A percentile compares a stretch with the other conserved stretches of the same genome.
These are phyloP conservation scores for Cornus controversa DNA, from an alignment of 148 eudicot genomes.

Conservation along the genomic window DNA sequence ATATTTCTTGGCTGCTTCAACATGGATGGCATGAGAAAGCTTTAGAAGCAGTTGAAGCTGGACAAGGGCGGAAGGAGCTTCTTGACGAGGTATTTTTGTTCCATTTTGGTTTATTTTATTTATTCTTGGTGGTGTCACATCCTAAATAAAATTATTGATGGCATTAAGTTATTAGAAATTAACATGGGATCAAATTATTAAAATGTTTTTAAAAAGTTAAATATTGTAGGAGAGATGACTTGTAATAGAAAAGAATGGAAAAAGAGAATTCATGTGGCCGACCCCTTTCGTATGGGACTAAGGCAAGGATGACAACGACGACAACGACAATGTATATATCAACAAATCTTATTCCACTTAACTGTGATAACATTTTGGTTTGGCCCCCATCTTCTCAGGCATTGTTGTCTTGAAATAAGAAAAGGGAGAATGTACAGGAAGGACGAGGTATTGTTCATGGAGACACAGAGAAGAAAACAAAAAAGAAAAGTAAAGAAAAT, in stretches of 20 bases:
- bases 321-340: neutral
- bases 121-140: neutral
- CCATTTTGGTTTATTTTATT: neutral
- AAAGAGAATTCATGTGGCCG: no score
- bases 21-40: constrained; percentile 98
- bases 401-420: neutral
- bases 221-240: no score
- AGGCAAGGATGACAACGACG: no score
- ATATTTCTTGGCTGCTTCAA: constrained; percentile 95
- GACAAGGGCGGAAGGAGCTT: constrained; percentile 84
- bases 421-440: neutral
- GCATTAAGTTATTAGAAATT: no score
- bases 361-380: neutral
- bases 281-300: no score
- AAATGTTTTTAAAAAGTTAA: no score
- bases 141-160: constrained; percentile 3
- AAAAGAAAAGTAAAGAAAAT: no score
- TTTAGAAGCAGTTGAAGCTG: constrained; percentile 89
- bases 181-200: no score
- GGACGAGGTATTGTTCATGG: neutral
- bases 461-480: no score
- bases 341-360: neutral
- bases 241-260: no score
- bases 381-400: neutral
- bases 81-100: constrained; percentile 71